These are phyloP conservation scores for Exophiala phaeomuriformis DNA, from an alignment of 2,329 filamentous ascomycete genomes.

Conservation along the genomic window DNA sequence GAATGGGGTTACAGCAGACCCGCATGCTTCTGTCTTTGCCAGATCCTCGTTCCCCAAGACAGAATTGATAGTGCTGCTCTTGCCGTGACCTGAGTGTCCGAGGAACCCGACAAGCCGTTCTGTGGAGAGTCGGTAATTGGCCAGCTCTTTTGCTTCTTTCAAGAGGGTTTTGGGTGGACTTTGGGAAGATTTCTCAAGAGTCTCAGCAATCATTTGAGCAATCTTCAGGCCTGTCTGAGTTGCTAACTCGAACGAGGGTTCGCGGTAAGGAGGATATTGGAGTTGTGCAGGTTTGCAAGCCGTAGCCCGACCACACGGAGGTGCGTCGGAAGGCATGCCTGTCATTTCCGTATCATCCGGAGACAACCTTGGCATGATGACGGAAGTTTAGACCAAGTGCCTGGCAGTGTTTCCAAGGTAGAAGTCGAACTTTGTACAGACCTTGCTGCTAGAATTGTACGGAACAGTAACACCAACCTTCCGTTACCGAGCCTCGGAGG, in stretches of 20 bases:
- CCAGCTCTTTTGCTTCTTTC: not conserved
- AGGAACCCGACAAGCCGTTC: constrained; percentile 5
- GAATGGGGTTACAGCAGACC: constrained; percentile 5
- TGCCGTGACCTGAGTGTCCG: constrained; percentile 4
- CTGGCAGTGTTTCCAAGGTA: too few species aligned
- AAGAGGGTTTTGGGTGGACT: not conserved
- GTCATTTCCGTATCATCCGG: too few species aligned
- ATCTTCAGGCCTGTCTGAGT: not conserved
- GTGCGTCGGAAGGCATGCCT: not conserved
- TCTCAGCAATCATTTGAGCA: not conserved
- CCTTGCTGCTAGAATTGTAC: too few species aligned
- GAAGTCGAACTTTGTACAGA: too few species aligned
- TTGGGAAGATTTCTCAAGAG: not conserved
- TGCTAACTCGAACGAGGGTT: not conserved
- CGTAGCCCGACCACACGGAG: not conserved
- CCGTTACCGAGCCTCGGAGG: too few species aligned
- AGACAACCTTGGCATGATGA: too few species aligned
- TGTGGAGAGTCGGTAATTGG: not conserved
- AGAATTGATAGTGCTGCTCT: constrained; percentile 7
- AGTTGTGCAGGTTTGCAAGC: not conserved
- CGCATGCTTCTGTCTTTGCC: constrained; percentile 1
- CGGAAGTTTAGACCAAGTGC: too few species aligned
- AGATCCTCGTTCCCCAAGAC: not conserved
- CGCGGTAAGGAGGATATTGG: not conserved
- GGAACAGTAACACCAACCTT: too few species aligned